These are phyloP conservation scores for Fusarium chaquense DNA, from an alignment of 2,329 filamentous ascomycete species.

Conservation along the genomic window DNA sequence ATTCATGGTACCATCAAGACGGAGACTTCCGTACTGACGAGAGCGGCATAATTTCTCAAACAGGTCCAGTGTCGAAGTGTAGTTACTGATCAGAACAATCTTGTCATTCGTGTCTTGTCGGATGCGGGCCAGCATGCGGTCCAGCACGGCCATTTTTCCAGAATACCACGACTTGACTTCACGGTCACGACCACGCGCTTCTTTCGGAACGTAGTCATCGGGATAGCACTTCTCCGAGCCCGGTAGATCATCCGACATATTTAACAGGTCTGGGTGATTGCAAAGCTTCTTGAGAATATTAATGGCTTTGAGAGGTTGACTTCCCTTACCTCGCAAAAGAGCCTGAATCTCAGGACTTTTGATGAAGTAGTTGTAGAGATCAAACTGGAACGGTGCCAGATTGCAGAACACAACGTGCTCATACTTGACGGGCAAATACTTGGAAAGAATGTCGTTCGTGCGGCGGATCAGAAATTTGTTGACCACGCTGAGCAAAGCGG, in stretches of 20 bases:
- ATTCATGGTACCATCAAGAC: conserved; percentile 97
- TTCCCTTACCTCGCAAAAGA: conserved; percentile 90
- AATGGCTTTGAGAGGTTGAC: conserved; percentile 95
- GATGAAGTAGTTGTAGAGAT: conserved; percentile 97
- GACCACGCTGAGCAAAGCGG: conserved; percentile 84
- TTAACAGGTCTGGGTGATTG: conserved; percentile 95
- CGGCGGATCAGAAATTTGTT: conserved; percentile 99
- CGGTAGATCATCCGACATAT: conserved; percentile 84
- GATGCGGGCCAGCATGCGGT: conserved; percentile 96
- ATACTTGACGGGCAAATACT: conserved; percentile 98
- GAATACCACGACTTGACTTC: conserved; percentile 97
- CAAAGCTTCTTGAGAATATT: conserved; percentile 97
- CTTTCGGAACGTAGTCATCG: conserved; percentile 88
- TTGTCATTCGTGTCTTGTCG: conserved; percentile 98
- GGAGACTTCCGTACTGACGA: conserved; percentile 85
- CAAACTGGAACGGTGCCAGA: conserved; percentile 89
- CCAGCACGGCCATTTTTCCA: conserved; percentile 98
- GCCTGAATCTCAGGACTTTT: conserved; percentile 95
- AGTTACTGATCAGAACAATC: conserved; percentile 98
- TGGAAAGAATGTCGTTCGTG: conserved; percentile 97
- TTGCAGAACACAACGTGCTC: conserved; percentile 99
- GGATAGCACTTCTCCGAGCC: conserved; percentile 87
- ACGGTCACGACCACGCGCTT: conserved; percentile 86
- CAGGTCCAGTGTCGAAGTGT: conserved; percentile 94
- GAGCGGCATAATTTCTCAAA: conserved; percentile 91